phyloP scores from a whole-genome alignment of 2,329 filamentous ascomycete genomes.

The Colletotrichum endophyticum region DNA sequence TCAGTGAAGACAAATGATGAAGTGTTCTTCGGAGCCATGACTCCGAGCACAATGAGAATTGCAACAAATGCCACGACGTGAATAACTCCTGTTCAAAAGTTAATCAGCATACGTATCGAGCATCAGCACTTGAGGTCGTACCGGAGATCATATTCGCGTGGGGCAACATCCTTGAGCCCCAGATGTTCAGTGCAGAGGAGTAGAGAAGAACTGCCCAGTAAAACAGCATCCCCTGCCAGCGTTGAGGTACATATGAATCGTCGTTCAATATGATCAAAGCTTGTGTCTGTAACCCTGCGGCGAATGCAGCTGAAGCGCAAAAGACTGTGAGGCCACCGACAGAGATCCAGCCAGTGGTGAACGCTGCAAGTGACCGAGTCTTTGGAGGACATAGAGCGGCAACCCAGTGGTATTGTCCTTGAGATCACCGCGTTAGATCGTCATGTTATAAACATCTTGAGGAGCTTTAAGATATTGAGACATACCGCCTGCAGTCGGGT shows the following conservation, averaged over 20 bases:
- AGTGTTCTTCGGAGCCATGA: conserved; percentile 33
- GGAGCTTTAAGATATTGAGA: neutral
- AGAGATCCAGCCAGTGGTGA: conserved; percentile 49
- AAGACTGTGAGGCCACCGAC: conserved; percentile 50
- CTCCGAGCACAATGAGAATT: conserved; percentile 30
- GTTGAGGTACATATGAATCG: conserved; percentile 39
- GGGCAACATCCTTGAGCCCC: conserved; percentile 40
- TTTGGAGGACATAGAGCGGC: conserved; percentile 38
- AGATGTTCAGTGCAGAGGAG: conserved; percentile 43
- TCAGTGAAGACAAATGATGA: conserved; percentile 33
- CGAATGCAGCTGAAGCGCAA: conserved; percentile 50
- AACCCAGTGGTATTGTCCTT: conserved; percentile 52
- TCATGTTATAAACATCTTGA: accelerated
- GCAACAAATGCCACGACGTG: conserved; percentile 31
- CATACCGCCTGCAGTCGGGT: conserved; percentile 36
- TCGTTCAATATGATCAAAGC: conserved; percentile 46
- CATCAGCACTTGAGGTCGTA: neutral
- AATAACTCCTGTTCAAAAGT: conserved; percentile 20
- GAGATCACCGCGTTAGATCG: neutral
- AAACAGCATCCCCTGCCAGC: conserved; percentile 51
- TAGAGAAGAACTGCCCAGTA: conserved; percentile 49
- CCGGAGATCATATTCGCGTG: conserved; percentile 33
- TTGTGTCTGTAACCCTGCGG: conserved; percentile 47
- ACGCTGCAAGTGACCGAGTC: conserved; percentile 37
- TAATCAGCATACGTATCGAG: accelerated